Evolutionary conservation across 345 rosid genomes (phyloP).

Genomic region (Camelina laxa): DNA sequence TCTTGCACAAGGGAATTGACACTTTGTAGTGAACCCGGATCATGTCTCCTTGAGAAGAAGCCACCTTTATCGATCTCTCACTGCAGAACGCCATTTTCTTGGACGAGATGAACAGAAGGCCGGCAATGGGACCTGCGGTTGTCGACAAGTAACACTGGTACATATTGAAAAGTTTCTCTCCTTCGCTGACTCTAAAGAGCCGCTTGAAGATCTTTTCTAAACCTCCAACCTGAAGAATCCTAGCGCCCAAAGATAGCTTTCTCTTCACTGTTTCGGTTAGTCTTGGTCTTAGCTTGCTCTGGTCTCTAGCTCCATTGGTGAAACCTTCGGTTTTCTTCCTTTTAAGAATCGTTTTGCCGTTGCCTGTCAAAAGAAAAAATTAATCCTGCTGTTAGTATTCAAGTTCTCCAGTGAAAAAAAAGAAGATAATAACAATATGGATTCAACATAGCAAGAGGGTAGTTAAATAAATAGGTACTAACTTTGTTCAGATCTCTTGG

Average conservation of each 20-base stretch:
- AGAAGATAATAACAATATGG: background rate
- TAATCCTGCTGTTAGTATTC: constrained; percentile 42
- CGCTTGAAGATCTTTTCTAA: constrained; percentile 46
- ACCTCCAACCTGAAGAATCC: constrained; percentile 47
- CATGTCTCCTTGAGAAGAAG: constrained; percentile 47
- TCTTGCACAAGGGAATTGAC: constrained; percentile 39
- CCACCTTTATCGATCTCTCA: constrained; percentile 43
- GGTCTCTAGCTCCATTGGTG: constrained; percentile 59
- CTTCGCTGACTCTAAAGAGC: constrained; percentile 49
- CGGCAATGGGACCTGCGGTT: constrained; percentile 58
- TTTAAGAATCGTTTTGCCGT: constrained; percentile 45
- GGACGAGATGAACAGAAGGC: constrained; percentile 54
- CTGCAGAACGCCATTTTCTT: constrained; percentile 49
- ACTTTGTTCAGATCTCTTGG: constrained; percentile 42
- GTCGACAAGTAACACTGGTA: constrained; percentile 60
- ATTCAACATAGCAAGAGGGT: background rate
- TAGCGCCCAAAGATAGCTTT: constrained; percentile 48
- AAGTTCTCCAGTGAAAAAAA: background rate
- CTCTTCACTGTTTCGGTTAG: constrained; percentile 52
- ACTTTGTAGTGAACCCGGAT: constrained; percentile 55
- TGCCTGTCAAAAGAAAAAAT: constrained; percentile 41
- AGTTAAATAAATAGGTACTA: background rate
- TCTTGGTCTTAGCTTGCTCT: constrained; percentile 51
- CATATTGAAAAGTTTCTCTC: constrained; percentile 50
- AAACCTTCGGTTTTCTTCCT: constrained; percentile 56